Conservation (phyloP, 352 stramenopile species). For the Globisporangium emineosum region DNA sequence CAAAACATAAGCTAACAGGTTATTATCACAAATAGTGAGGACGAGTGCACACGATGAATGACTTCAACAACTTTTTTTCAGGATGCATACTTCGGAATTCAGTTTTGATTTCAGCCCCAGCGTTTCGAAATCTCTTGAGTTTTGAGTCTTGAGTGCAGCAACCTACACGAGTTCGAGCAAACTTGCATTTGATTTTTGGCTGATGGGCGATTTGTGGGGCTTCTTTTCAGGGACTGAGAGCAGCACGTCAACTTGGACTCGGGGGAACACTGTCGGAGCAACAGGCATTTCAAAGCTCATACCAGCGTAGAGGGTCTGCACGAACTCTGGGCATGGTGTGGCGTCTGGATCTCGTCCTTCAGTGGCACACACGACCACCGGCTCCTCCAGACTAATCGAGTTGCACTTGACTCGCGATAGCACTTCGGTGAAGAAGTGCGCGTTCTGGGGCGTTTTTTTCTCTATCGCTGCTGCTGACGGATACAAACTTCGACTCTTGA, state of each 20-base stretch:
- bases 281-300: constrained; percentile 11
- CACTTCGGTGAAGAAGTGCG: constrained; percentile 33
- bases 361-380: constrained; percentile 5
- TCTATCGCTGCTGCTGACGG: not conserved
- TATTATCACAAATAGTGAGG: too few relatives aligned
- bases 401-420: constrained; percentile 28
- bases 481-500: constrained; percentile 1
- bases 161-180: not conserved
- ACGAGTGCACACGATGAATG: too few relatives aligned
- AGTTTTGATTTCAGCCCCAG: not conserved
- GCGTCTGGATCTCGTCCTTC: not conserved
- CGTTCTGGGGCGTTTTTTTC: constrained; percentile 9
- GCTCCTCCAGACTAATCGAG: constrained; percentile 16
- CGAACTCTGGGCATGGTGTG: constrained; percentile 13
- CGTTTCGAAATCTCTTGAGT: not conserved
- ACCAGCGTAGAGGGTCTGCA: not conserved
- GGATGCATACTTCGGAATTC: not conserved
- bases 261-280: constrained; percentile 15
- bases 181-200: constrained; percentile 8
- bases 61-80: too few relatives aligned
- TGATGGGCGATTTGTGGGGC: not conserved
- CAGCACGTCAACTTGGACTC: constrained; percentile 3
- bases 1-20: too few relatives aligned
- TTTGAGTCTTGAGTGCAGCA: not conserved
- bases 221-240: constrained; percentile 12